phyloP scores from a whole-genome alignment of 2,329 filamentous ascomycete genomes.

The Blumeriella jaapii region DNA sequence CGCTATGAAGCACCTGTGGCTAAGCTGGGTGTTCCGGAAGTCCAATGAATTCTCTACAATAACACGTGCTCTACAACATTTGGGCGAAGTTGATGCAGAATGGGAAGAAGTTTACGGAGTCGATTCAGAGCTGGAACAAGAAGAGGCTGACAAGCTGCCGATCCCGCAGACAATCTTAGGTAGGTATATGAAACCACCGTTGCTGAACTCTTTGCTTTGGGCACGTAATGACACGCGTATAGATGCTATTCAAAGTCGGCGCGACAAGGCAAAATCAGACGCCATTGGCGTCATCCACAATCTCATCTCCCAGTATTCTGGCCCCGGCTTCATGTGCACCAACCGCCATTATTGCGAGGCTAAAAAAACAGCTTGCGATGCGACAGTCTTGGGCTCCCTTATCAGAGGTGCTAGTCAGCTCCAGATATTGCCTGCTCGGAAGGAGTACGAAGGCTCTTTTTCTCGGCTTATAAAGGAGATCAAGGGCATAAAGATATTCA shows the following conservation, averaged over 20 bases:
- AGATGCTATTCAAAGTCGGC: neutral
- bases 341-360: no score
- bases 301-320: neutral
- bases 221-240: neutral
- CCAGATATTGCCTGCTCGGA: neutral
- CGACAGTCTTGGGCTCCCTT: neutral
- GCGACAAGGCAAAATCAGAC: neutral
- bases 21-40: neutral
- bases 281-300: neutral
- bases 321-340: no score
- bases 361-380: constrained; percentile 1
- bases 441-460: neutral
- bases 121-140: neutral
- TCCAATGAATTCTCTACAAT: neutral
- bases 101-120: neutral
- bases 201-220: neutral
- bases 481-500: neutral
- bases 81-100: neutral
- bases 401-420: neutral
- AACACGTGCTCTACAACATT: neutral
- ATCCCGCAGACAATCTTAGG: neutral
- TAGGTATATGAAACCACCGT: no score
- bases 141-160: neutral
- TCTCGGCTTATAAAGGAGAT: neutral
- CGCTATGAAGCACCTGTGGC: neutral